These are phyloP conservation scores for Delonix regia DNA, from an alignment of 306 rosid species.

Conservation along the genomic window DNA sequence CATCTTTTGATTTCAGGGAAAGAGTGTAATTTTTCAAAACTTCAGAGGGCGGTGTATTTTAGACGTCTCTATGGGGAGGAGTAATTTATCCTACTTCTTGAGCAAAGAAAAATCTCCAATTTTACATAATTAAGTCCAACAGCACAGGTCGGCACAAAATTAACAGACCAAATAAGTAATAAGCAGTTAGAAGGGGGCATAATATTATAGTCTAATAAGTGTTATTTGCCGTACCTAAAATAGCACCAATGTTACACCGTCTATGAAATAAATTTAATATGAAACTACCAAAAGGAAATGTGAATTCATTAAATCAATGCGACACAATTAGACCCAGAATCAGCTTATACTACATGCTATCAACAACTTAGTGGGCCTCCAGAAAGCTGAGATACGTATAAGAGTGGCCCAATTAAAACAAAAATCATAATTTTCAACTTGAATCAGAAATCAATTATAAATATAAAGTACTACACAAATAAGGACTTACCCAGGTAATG, in stretches of 20 bases:
- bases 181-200: neutral
- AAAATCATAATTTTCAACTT: neutral
- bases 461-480: neutral
- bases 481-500: slow-evolving; percentile 83
- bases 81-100: neutral
- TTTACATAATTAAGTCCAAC: neutral
- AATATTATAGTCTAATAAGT: neutral
- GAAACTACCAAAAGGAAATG: neutral
- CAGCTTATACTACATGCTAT: neutral
- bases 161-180: neutral
- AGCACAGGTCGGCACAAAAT: slow-evolving; percentile 5
- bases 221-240: neutral
- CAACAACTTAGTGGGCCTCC: neutral
- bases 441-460: neutral
- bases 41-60: neutral
- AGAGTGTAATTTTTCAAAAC: too few relatives aligned
- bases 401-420: slow-evolving; percentile 3
- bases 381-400: neutral
- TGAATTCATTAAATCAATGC: neutral
- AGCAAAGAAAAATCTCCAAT: slow-evolving; percentile 1
- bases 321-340: neutral
- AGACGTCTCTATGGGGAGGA: neutral
- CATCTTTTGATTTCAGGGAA: too few relatives aligned
- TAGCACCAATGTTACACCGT: neutral
- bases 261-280: neutral